phyloP scores from a whole-genome alignment of 352 stramenopile species.

The Phytophthora capsici region DNA sequence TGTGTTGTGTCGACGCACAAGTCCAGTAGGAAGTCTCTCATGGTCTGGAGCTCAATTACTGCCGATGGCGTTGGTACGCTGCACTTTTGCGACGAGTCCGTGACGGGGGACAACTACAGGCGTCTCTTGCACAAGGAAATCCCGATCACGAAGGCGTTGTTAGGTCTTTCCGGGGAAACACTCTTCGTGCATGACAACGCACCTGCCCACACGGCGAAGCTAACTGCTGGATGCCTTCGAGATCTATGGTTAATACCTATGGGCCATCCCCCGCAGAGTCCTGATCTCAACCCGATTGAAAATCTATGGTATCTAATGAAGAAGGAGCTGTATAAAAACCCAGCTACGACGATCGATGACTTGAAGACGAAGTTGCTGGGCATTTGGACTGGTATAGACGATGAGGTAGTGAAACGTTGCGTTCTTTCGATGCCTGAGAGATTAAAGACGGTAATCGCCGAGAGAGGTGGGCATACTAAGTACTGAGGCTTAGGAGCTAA shows the following conservation, averaged over 20 bases:
- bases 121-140: background rate
- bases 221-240: background rate
- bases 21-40: background rate
- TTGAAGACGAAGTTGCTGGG: background rate
- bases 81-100: background rate
- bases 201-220: background rate
- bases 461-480: background rate
- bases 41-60: conserved; percentile 8
- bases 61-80: background rate
- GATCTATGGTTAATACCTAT: background rate
- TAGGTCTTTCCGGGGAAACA: background rate
- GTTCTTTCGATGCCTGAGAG: background rate
- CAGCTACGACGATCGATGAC: background rate
- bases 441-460: background rate
- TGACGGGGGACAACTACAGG: background rate
- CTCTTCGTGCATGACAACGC: background rate
- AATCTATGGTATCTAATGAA: conserved; percentile 4
- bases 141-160: background rate
- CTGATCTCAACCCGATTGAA: background rate
- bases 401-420: background rate
- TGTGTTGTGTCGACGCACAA: conserved; percentile 6
- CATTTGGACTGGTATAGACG: background rate
- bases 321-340: background rate
- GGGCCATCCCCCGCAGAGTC: background rate
- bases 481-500: background rate